These are phyloP conservation scores for Haberlea rhodopensis DNA, from an alignment of 257 asterid genomes.

Conservation along the genomic window DNA sequence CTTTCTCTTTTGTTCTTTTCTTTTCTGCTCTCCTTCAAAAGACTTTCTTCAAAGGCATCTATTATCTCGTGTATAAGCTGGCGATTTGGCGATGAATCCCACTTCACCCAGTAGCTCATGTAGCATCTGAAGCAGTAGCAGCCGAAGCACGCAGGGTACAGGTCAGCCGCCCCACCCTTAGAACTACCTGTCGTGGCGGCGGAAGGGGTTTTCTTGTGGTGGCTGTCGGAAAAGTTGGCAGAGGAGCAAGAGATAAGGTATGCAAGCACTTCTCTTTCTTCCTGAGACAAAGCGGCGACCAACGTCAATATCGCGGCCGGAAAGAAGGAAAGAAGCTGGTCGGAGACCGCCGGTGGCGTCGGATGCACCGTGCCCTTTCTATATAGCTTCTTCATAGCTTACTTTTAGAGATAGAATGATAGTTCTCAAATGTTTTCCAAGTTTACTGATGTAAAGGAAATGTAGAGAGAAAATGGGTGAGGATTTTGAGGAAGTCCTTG, in stretches of 20 bases:
- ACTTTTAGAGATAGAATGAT: conserved; percentile 24
- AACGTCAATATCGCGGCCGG: conserved; percentile 58
- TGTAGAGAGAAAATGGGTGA: conserved; percentile 2
- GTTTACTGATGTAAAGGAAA: conserved; percentile 24
- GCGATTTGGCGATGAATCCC: conserved; percentile 75
- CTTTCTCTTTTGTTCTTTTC: conserved; percentile 40
- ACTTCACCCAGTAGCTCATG: conserved; percentile 63
- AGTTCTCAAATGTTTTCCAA: too few relatives aligned
- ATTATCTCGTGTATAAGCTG: conserved; percentile 65
- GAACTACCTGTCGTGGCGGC: conserved; percentile 24
- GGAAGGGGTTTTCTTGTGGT: conserved; percentile 24
- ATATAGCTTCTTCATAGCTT: conserved; percentile 60
- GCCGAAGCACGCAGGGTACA: conserved; percentile 47
- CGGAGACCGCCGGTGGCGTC: conserved; percentile 55
- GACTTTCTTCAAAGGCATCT: conserved; percentile 62
- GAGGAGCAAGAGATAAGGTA: conserved; percentile 63
- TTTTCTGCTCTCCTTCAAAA: conserved; percentile 35
- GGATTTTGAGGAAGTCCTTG: conserved; percentile 34
- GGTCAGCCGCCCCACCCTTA: conserved; percentile 44
- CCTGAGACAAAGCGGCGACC: conserved; percentile 51
- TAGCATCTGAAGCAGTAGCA: conserved; percentile 78
- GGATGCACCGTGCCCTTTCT: conserved; percentile 64
- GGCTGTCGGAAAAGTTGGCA: conserved; percentile 26
- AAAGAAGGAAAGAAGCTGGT: conserved; percentile 59
- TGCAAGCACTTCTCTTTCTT: conserved; percentile 57